A percentile compares a stretch with the other conserved stretches of the same genome.
Conservation (phyloP, 2,329 filamentous ascomycete species). For the Fusarium euwallaceae region DNA sequence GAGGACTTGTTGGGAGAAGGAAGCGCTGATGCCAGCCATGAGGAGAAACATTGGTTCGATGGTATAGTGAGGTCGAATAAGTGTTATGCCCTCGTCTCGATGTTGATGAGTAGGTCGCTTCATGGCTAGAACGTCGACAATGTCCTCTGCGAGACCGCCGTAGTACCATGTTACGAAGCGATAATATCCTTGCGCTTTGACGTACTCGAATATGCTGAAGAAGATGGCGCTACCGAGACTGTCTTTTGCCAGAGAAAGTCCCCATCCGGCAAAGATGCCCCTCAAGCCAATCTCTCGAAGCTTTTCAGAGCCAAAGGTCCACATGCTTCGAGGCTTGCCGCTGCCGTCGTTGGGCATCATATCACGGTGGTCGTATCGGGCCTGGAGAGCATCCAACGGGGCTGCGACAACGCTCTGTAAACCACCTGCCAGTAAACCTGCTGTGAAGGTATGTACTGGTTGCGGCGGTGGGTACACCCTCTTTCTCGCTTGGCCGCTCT, state of each 20-base stretch:
- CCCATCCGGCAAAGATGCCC: slow-evolving; percentile 81
- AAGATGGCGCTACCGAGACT: slow-evolving; percentile 77
- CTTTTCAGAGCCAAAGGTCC: slow-evolving; percentile 74
- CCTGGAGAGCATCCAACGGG: slow-evolving; percentile 81
- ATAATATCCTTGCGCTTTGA: slow-evolving; percentile 81
- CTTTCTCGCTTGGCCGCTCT: slow-evolving; percentile 67
- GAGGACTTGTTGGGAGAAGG: slow-evolving; percentile 75
- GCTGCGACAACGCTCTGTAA: slow-evolving; percentile 80
- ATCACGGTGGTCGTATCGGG: slow-evolving; percentile 74
- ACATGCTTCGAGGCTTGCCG: slow-evolving; percentile 72
- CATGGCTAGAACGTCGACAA: slow-evolving; percentile 62
- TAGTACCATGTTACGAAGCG: slow-evolving; percentile 79
- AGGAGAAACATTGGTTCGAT: slow-evolving; percentile 81
- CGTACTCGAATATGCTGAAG: slow-evolving; percentile 81
- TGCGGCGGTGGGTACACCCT: slow-evolving; percentile 79
- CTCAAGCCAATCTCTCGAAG: slow-evolving; percentile 78
- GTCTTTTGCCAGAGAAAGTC: slow-evolving; percentile 77
- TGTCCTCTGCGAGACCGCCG: slow-evolving; percentile 66
- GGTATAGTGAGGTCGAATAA: slow-evolving; percentile 81
- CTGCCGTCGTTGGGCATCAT: slow-evolving; percentile 58
- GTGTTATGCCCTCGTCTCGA: slow-evolving; percentile 51
- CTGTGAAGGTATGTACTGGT: slow-evolving; percentile 73
- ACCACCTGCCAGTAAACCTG: slow-evolving; percentile 76
- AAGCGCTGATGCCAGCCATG: slow-evolving; percentile 76
- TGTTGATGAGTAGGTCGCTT: slow-evolving; percentile 55